Percentiles rank a stretch among this genome's conserved stretches.
phyloP scores from a whole-genome alignment of 352 stramenopile species.

The Thraustochytrium sp. region DNA sequence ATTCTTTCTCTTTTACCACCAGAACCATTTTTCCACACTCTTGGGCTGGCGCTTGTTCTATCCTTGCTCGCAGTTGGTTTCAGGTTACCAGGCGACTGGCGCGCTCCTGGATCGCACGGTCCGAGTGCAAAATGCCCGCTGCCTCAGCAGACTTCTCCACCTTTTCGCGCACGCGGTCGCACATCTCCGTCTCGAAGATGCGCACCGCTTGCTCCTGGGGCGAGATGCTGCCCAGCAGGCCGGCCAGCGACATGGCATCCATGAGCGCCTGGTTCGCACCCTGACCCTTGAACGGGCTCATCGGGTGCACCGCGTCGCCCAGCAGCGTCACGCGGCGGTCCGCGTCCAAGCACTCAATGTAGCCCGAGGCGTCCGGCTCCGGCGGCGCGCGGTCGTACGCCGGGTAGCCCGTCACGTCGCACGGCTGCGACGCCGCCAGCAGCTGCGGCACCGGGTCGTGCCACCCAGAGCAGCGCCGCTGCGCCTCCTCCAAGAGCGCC shows the following conservation, averaged over 20 bases:
- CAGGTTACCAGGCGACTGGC: neutral
- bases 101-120: neutral
- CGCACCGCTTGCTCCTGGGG: neutral
- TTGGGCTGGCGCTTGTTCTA: neutral
- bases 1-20: too few species aligned
- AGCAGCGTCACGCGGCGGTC: conserved; percentile 56
- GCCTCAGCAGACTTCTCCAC: conserved; percentile 31
- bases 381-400: conserved; percentile 59
- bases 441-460: conserved; percentile 59
- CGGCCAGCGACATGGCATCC: conserved; percentile 53
- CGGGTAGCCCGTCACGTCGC: conserved; percentile 63
- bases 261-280: conserved; percentile 69
- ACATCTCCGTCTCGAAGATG: conserved; percentile 26
- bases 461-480: conserved; percentile 55
- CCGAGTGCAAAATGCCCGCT: neutral
- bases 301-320: conserved; percentile 68
- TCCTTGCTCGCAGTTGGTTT: neutral
- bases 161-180: neutral
- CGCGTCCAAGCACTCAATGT: conserved; percentile 7
- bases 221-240: neutral
- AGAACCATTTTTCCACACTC: neutral
- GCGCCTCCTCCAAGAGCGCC: conserved; percentile 58
- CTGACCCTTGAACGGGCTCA: conserved; percentile 73
- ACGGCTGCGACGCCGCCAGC: conserved; percentile 54
- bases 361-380: neutral